These are phyloP conservation scores for Paraglomus brasilianum DNA, from an alignment of 192 early-diverging fungal genomes.

Conservation along the genomic window DNA sequence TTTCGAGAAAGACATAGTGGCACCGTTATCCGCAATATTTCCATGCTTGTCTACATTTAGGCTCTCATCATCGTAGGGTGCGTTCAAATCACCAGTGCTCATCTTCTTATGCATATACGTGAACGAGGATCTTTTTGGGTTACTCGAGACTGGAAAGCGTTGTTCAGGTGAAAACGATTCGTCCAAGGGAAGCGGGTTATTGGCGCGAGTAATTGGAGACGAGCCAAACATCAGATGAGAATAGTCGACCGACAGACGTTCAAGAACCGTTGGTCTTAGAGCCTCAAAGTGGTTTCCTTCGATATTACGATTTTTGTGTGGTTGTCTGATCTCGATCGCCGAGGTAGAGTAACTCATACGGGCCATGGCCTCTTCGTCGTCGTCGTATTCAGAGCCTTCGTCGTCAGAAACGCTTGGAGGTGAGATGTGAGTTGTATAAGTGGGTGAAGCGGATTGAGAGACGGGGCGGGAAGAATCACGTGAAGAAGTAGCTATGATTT, in stretches of 20 bases:
- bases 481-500: slow-evolving; percentile 26
- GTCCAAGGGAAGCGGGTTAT: slow-evolving; percentile 26
- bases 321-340: slow-evolving; percentile 17
- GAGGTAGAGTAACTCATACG: neutral
- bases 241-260: slow-evolving; percentile 5
- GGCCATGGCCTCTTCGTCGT: neutral
- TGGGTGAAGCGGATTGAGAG: slow-evolving; percentile 19
- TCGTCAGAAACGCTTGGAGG: neutral
- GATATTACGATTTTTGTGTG: neutral
- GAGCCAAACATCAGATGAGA: slow-evolving; percentile 26
- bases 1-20: neutral
- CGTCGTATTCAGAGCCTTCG: neutral
- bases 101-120: neutral
- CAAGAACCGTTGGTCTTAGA: neutral
- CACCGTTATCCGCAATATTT: too few species aligned
- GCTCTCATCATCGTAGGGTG: neutral
- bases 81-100: neutral
- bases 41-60: neutral
- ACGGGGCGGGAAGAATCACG: slow-evolving; percentile 15
- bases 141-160: slow-evolving; percentile 11
- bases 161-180: slow-evolving; percentile 15
- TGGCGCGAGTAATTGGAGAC: slow-evolving; percentile 27
- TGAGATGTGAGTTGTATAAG: neutral
- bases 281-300: too few species aligned
- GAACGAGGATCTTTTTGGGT: slow-evolving; percentile 1